Evolutionary conservation across 2,329 filamentous ascomycete genomes (phyloP), one percentile per base, ranked within the genome.

Genomic region (Fusarium nurragi): DNA sequence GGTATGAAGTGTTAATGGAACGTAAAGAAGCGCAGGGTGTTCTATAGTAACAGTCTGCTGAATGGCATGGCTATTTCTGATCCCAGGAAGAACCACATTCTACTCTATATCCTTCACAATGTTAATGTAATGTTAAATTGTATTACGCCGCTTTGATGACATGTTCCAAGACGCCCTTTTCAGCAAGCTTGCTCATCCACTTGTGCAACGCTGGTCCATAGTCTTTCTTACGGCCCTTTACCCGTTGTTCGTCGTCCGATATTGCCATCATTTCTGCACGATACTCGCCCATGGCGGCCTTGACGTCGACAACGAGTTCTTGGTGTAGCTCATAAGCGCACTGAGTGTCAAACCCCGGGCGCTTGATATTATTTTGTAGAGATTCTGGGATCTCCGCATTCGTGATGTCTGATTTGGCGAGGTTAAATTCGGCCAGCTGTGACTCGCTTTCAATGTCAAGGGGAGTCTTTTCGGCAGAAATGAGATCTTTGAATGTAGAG

Each of bases 131-230:
- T 11, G n/a, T 34, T 18, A 21, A 13, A 16, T 19, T 18, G 25
- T 52, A 68, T 34, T 49, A 66, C 8, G 69, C 67, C 23, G 64
- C 58, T 14, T 70, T 71, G 12, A 79, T 75, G 6, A 78, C 44
- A 32, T 81, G 77, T 65, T 81, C 78, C 54, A 95, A 75, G 3
- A 86, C 77, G 2, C 86, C 87, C 69, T 89, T 88, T 58, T 88
- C 86, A 1, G 90, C 90, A 55, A 96, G 81, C 61, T 85, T 86
- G 64, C 84, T 83, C 40, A 94, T 76, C 88, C 91, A 94, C 34
- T 77, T 80, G 68, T 91, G 87, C 21, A 94, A 82, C 1, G 88
- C 86, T 1, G 87, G 86, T 1, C 86, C 88, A 71, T 91, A 91
- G 71, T 96, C 91, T 70, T 87, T 84, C 69, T 85, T 84, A 4